A percentile compares a stretch with the other conserved stretches of the same genome.
Conservation (phyloP, 2,329 filamentous ascomycete species). For the Elsinoe ampelina region DNA sequence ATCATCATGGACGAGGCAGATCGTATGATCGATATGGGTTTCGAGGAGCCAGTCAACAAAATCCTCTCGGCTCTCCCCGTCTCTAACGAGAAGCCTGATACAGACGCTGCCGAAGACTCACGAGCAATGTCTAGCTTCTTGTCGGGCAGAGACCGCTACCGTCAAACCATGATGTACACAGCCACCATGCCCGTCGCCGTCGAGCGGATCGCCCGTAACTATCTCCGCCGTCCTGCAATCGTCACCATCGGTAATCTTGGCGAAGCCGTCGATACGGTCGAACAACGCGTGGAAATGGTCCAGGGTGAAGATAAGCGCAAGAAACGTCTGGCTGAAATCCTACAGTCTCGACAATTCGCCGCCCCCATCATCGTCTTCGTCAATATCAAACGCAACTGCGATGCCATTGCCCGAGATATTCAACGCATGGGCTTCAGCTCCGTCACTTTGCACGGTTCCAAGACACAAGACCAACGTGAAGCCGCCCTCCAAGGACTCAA, state of each 20-base stretch:
- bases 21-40: conserved; percentile 96
- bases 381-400: conserved; percentile 99
- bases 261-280: conserved; percentile 94
- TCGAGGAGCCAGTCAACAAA: conserved; percentile 95
- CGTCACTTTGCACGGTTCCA: conserved; percentile 87
- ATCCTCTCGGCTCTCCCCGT: conserved; percentile 92
- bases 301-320: conserved; percentile 90
- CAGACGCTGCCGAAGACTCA: conserved; percentile 79
- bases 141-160: conserved; percentile 67
- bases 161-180: conserved; percentile 99
- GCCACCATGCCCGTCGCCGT: conserved; percentile 92
- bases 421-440: conserved; percentile 85
- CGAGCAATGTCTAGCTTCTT: conserved; percentile 74
- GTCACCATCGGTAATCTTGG: conserved; percentile 91
- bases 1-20: conserved; percentile 99
- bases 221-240: conserved; percentile 82
- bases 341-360: conserved; percentile 67
- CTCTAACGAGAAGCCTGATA: conserved; percentile 88
- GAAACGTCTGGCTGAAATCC: conserved; percentile 87
- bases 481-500: conserved; percentile 80
- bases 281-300: conserved; percentile 91
- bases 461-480: conserved; percentile 96
- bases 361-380: conserved; percentile 98
- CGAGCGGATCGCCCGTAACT: conserved; percentile 94
- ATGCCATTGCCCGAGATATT: conserved; percentile 87